Base-by-base conservation (phyloP, 208 protist species). In the Novymonas esmeraldas region DNA sequence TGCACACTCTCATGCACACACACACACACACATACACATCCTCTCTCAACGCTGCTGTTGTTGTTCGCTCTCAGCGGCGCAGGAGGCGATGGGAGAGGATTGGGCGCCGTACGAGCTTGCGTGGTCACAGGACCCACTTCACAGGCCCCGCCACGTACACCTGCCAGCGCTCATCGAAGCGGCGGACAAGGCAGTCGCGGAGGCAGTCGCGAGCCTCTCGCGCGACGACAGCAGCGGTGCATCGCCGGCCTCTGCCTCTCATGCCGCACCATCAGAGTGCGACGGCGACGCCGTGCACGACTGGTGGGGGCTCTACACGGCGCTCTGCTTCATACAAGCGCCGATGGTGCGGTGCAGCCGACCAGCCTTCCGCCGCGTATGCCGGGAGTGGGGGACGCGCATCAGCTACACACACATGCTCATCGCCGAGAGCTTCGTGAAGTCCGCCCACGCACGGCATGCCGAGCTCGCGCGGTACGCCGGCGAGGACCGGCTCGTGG, bases 291-390 rank as follows among this genome's bases (percentile, higher is more conserved):
- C 41, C 49, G 24, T 44, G 11, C 54, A 31, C 34, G 51, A 56
- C 33, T 77, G 60, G 48, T 14, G 57, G 31, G 45, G 65, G 24
- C 71, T 81, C 28, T 95, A 92, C 61, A 9, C 14, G 7, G 24
- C 66, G 0, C 69, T 61, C 56, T 69, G 89, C 34, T 36, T 87
- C 33, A 95, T 97, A 10, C 84, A 93, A 51, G 94, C 92, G 4
- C 94, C 94, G n/a, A 98, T 98, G 94, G 94, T 98, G n/a, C 89
- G 94, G 20, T 97, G 89, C 76, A 96, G 87, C 60, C 83, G 85
- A 6, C 87, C 90, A 5, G 77, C 94, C 26, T 96, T 95, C 39
- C 89, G 94, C 18, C 76, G 85, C 42, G 78, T 96, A 5, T 89
- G 82, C 39, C 80, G 87, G 1, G 44, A 80, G 44, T 97, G 89